Conservation (phyloP, 495 filamentous ascomycete species). For the Hypoxylon cercidicola region DNA sequence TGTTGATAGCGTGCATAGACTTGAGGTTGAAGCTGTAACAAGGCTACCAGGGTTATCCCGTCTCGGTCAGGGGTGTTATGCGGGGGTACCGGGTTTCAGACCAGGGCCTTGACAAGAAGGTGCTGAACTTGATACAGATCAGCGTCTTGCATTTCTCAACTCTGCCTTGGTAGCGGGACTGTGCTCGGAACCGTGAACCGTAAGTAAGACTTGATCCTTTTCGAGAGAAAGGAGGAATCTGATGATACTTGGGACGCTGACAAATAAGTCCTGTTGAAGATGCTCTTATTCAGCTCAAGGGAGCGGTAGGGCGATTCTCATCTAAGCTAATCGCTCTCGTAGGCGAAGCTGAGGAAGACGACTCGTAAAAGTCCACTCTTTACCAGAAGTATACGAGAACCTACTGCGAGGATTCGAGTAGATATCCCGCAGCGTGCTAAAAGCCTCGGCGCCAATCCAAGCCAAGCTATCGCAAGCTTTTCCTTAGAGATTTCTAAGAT, state of each 20-base stretch:
- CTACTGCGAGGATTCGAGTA: neutral
- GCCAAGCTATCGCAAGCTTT: slow-evolving; percentile 34
- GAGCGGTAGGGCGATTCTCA: neutral
- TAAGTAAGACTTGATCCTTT: neutral
- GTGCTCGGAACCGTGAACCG: slow-evolving; percentile 4
- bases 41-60: slow-evolving; percentile 32
- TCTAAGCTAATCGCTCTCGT: no score
- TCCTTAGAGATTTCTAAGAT: slow-evolving; percentile 12
- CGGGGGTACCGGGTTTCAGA: slow-evolving; percentile 61
- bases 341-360: no score
- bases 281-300: slow-evolving; percentile 6
- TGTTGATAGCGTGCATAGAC: slow-evolving; percentile 29
- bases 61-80: slow-evolving; percentile 53
- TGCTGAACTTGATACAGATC: slow-evolving; percentile 44
- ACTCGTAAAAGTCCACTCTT: no score
- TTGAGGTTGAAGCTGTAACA: slow-evolving; percentile 42
- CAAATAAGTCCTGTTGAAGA: neutral
- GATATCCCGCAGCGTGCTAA: neutral
- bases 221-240: slow-evolving; percentile 1
- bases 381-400: no score
- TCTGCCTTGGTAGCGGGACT: slow-evolving; percentile 2
- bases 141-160: slow-evolving; percentile 26
- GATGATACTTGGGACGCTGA: neutral
- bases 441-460: slow-evolving; percentile 29
- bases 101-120: slow-evolving; percentile 21